Evolutionary conservation across 1,284 basidiomycete species (phyloP).

Genomic region (Moesziomyces antarcticus): DNA sequence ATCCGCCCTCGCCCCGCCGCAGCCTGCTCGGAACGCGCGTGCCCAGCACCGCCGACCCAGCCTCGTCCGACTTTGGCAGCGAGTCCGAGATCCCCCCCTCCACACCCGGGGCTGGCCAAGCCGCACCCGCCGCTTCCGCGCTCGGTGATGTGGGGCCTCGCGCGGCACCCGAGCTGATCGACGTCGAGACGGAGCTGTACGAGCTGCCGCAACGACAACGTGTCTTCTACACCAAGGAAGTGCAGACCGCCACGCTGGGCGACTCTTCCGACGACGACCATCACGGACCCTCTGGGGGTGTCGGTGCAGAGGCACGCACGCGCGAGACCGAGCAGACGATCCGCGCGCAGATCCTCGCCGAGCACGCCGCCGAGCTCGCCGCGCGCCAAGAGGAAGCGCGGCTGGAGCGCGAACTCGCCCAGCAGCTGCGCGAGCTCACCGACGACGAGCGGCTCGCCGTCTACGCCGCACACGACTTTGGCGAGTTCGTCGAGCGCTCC

Average conservation of each 20-base stretch:
- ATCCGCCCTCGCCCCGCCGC: constrained; percentile 29
- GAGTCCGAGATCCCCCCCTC: constrained; percentile 34
- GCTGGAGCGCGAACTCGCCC: constrained; percentile 74
- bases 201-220: constrained; percentile 85
- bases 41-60: constrained; percentile 12
- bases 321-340: constrained; percentile 34
- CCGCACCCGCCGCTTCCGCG: constrained; percentile 12
- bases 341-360: constrained; percentile 40
- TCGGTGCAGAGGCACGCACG: constrained; percentile 22
- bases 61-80: constrained; percentile 44
- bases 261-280: constrained; percentile 71
- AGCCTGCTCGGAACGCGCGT: constrained; percentile 12
- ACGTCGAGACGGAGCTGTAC: constrained; percentile 81
- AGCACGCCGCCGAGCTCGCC: constrained; percentile 59
- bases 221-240: constrained; percentile 92
- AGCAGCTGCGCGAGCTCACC: constrained; percentile 85
- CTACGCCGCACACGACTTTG: constrained; percentile 84
- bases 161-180: constrained; percentile 78
- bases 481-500: constrained; percentile 93
- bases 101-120: constrained; percentile 15
- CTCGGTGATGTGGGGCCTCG: background rate
- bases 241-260: constrained; percentile 72
- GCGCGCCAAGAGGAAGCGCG: constrained; percentile 73
- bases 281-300: constrained; percentile 76
- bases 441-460: constrained; percentile 85